phyloP scores from a whole-genome alignment of 192 early-diverging fungal genomes.

The Podila verticillata region DNA sequence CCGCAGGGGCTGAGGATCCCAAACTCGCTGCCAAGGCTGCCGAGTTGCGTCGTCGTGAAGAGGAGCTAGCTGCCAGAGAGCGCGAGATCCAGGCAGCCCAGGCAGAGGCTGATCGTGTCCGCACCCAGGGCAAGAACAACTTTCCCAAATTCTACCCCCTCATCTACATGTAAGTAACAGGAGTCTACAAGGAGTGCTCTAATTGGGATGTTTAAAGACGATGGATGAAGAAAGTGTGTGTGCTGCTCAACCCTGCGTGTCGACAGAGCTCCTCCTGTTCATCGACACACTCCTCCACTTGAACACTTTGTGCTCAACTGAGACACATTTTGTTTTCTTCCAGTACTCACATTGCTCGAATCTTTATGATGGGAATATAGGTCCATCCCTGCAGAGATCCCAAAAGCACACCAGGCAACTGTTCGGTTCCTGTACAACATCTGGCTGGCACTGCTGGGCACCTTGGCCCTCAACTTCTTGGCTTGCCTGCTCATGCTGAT shows the following conservation, averaged over 20 bases:
- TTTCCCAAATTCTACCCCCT: slow-evolving; percentile 87
- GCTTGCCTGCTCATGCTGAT: slow-evolving; percentile 80
- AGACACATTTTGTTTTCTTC: not conserved
- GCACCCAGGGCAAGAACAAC: slow-evolving; percentile 77
- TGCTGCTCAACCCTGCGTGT: not conserved
- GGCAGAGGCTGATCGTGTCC: slow-evolving; percentile 63
- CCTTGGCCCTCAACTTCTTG: slow-evolving; percentile 81
- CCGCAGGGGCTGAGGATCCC: slow-evolving; percentile 19
- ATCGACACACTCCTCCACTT: not conserved
- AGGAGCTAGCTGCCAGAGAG: slow-evolving; percentile 81
- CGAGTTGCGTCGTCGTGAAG: slow-evolving; percentile 77
- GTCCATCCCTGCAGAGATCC: slow-evolving; percentile 77
- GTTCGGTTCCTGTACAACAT: slow-evolving; percentile 75
- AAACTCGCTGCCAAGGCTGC: slow-evolving; percentile 67
- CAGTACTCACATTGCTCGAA: not conserved
- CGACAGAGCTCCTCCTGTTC: not conserved
- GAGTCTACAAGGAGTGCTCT: not conserved
- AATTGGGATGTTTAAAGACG: not conserved
- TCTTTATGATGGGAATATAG: not conserved
- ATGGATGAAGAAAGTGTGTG: not conserved
- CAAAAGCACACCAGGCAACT: slow-evolving; percentile 67
- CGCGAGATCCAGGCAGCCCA: slow-evolving; percentile 72
- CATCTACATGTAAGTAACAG: slow-evolving; percentile 71
- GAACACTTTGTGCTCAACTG: not conserved
- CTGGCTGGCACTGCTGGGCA: slow-evolving; percentile 79